A percentile compares a stretch with the other conserved stretches of the same genome.
These are phyloP conservation scores for Sarocladium brachiariae DNA, from an alignment of 2,329 filamentous ascomycete genomes.

Conservation along the genomic window DNA sequence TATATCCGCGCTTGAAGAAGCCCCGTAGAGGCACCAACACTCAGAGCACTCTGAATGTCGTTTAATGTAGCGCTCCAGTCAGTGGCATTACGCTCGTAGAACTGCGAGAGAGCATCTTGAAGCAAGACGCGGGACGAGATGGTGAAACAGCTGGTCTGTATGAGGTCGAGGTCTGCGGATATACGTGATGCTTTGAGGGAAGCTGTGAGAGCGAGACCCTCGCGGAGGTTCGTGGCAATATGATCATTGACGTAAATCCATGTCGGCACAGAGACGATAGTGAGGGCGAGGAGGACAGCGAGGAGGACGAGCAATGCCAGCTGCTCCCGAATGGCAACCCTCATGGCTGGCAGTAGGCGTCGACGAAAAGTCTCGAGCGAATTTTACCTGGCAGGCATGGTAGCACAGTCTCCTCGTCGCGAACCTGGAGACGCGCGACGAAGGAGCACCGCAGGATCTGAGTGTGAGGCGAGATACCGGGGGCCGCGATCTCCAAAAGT, in stretches of 20 bases:
- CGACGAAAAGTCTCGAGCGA: conserved; percentile 3
- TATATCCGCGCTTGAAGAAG: conserved; percentile 70
- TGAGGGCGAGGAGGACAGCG: conserved; percentile 66
- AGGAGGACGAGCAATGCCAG: conserved; percentile 72
- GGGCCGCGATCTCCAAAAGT: too few relatives aligned
- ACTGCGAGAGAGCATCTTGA: conserved; percentile 44
- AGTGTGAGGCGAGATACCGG: too few relatives aligned
- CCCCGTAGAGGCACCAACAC: conserved; percentile 46
- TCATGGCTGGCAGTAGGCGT: conserved; percentile 48
- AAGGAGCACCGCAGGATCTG: background rate
- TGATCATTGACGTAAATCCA: conserved; percentile 53
- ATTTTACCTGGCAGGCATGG: conserved; percentile 5
- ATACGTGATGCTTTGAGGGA: conserved; percentile 82
- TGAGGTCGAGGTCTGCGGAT: conserved; percentile 68
- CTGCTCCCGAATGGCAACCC: conserved; percentile 83
- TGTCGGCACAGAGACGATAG: conserved; percentile 73
- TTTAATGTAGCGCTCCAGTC: conserved; percentile 55
- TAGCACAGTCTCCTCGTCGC: background rate
- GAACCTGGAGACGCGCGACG: background rate
- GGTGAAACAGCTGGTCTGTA: conserved; percentile 67
- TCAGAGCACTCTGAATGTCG: conserved; percentile 69
- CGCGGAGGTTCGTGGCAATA: conserved; percentile 44
- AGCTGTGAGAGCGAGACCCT: conserved; percentile 68
- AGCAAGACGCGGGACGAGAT: conserved; percentile 61
- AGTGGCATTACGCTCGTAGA: conserved; percentile 46